A percentile compares a stretch with the other conserved stretches of the same genome.
These are phyloP conservation scores for Leccinum imitatum DNA, from an alignment of 768 basidiomycete species.

Conservation along the genomic window DNA sequence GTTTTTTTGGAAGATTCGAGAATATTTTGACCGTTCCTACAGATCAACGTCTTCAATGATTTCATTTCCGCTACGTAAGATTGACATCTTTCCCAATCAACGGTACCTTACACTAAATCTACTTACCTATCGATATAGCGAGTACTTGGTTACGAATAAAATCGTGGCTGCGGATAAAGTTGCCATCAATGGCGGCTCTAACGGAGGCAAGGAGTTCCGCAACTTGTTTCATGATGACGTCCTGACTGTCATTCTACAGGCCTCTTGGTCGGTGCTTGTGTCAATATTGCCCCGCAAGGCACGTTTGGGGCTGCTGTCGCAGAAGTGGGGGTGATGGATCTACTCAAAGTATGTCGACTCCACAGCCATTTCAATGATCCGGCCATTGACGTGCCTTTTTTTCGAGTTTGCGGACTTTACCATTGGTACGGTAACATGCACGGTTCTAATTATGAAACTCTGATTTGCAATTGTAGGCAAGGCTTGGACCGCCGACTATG, in stretches of 20 bases:
- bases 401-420: slow-evolving; percentile 71
- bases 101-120: background rate
- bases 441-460: slow-evolving; percentile 6
- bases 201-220: slow-evolving; percentile 56
- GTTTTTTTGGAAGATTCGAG: slow-evolving; percentile 3
- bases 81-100: background rate
- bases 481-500: slow-evolving; percentile 81
- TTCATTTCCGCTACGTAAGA: slow-evolving; percentile 79
- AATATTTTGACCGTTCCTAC: slow-evolving; percentile 4
- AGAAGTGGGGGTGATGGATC: slow-evolving; percentile 80
- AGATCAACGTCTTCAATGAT: slow-evolving; percentile 79
- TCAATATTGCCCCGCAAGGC: slow-evolving; percentile 75
- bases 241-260: slow-evolving; percentile 39
- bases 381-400: background rate
- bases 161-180: slow-evolving; percentile 69
- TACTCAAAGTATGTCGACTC: slow-evolving; percentile 57
- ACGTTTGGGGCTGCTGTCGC: slow-evolving; percentile 76
- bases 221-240: background rate
- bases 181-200: slow-evolving; percentile 76
- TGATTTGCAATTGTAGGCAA: slow-evolving; percentile 42
- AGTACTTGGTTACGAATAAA: slow-evolving; percentile 72
- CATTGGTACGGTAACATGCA: slow-evolving; percentile 46
- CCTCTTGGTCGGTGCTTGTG: slow-evolving; percentile 79
- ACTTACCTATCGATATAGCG: slow-evolving; percentile 36
- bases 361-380: background rate